phyloP scores from a whole-genome alignment of 208 protist species.

The Paratrypanosoma confusum region DNA sequence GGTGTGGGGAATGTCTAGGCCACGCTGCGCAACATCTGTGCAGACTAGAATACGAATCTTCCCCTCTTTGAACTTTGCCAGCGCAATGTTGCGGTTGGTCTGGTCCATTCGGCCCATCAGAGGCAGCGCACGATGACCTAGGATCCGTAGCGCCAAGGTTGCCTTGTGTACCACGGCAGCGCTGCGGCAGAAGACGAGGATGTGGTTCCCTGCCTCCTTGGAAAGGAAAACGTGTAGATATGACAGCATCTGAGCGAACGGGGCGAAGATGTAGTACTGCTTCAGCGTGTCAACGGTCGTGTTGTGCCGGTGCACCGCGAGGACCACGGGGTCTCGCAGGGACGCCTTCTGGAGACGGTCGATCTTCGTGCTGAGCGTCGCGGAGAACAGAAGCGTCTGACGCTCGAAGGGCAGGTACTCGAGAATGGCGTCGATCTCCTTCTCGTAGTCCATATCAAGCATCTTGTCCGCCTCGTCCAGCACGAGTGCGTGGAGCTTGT shows the following conservation, averaged over 20 bases:
- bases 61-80: slow-evolving; percentile 86
- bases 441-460: slow-evolving; percentile 98
- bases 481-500: slow-evolving; percentile 92
- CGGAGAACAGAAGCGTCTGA: slow-evolving; percentile 96
- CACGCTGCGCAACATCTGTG: slow-evolving; percentile 91
- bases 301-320: slow-evolving; percentile 95
- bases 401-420: slow-evolving; percentile 83
- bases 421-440: slow-evolving; percentile 96
- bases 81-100: slow-evolving; percentile 78
- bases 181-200: slow-evolving; percentile 88
- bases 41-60: slow-evolving; percentile 84
- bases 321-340: slow-evolving; percentile 92
- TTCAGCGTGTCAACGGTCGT: slow-evolving; percentile 92
- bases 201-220: slow-evolving; percentile 82
- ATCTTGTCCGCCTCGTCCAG: slow-evolving; percentile 99
- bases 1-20: slow-evolving; percentile 97
- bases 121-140: slow-evolving; percentile 84
- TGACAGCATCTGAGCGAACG: slow-evolving; percentile 85
- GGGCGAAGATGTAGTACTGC: slow-evolving; percentile 97
- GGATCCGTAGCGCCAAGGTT: slow-evolving; percentile 79
- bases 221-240: slow-evolving; percentile 85
- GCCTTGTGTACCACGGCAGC: slow-evolving; percentile 84
- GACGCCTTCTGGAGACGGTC: slow-evolving; percentile 97
- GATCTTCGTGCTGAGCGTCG: slow-evolving; percentile 97
- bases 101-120: slow-evolving; percentile 90